Percentiles rank a stretch among this genome's conserved stretches.
These are phyloP conservation scores for Rhododendron henanense DNA, from an alignment of 148 eudicot genomes.

Conservation along the genomic window DNA sequence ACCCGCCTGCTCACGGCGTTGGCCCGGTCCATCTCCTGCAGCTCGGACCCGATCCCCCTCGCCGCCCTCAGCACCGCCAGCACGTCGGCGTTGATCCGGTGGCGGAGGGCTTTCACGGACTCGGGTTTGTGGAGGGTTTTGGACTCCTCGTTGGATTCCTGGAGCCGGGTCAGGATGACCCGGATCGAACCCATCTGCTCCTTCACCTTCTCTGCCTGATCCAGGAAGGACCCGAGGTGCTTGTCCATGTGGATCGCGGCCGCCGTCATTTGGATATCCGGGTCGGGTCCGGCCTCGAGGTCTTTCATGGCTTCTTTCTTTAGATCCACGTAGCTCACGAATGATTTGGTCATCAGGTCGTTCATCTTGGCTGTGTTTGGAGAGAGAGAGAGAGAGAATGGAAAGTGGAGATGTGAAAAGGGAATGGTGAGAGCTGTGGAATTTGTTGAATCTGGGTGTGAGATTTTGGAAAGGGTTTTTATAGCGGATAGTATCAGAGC, in stretches of 20 bases:
- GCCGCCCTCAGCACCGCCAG: slow-evolving; percentile 66
- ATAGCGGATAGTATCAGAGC: background rate
- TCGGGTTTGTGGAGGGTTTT: slow-evolving; percentile 74
- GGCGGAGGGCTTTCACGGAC: slow-evolving; percentile 49
- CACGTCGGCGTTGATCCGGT: slow-evolving; percentile 55
- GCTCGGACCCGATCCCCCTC: slow-evolving; percentile 45
- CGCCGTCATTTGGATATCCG: slow-evolving; percentile 47
- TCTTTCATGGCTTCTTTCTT: slow-evolving; percentile 77
- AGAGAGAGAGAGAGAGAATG: slow-evolving; percentile 6
- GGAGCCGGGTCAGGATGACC: slow-evolving; percentile 42
- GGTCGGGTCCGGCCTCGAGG: slow-evolving; percentile 37
- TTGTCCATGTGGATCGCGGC: slow-evolving; percentile 36
- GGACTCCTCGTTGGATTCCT: slow-evolving; percentile 53
- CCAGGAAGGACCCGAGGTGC: slow-evolving; percentile 62
- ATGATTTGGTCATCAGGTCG: slow-evolving; percentile 90
- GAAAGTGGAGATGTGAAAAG: too few species aligned
- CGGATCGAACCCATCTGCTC: slow-evolving; percentile 53
- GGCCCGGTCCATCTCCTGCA: slow-evolving; percentile 74
- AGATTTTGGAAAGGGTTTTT: background rate
- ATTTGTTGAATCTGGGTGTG: background rate
- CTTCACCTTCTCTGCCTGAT: slow-evolving; percentile 81
- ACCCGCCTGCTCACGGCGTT: slow-evolving; percentile 54
- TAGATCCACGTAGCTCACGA: slow-evolving; percentile 70
- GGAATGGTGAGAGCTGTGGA: background rate
- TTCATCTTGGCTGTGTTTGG: slow-evolving; percentile 50